Base-by-base conservation (phyloP, 2,329 filamentous ascomycete genomes). In the Aspergillus floridensis region DNA sequence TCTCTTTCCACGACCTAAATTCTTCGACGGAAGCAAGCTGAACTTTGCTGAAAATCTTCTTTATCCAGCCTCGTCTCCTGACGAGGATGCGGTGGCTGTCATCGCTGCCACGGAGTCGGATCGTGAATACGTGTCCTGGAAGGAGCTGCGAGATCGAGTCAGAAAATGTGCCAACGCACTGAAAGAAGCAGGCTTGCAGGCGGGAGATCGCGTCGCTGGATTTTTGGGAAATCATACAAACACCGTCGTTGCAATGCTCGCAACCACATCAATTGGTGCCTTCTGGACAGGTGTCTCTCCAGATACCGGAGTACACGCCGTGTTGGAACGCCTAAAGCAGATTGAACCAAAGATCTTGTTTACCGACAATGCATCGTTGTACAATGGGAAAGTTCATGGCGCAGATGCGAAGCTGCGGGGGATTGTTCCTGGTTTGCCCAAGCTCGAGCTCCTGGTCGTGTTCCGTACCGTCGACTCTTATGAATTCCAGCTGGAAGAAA, bases 21-120 rank as follows among this genome's bases (percentile, higher is more conserved):
- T 96, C 81, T 98, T 97, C 74, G 75, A 86, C 58, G 88, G 88
- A 10, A 85, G 90, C 14, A 86, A 81, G 59, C 81, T 98, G 65
- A 99, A 98, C 76, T 98, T 97, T 73, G 93, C 93, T 26, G 91
- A 98, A 78, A 99, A 99, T 74, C 81, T 98, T 56, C 86, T 99
- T 3, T 97, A 88, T 73, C 93, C 93, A 3, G 75, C 80, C 2
- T 81, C 81, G 53, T 79, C 84, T 41, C 77, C 76, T 22, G 68
- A 88, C 63, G 84, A 88, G 53, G 76, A 86, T 49, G 81, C 83
- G 4, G 76, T 85, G 6, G 93, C 93, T 19, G 82, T 96, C 49
- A 89, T 97, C 68, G 90, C 89, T 26, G 88, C 86, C 4, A 96
- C 92, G 11, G 93, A 98, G 77, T 86, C 84, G 2, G 79, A 79